Percentiles rank a stretch among this genome's conserved stretches.
phyloP scores from a whole-genome alignment of 208 protist genomes.

The Crithidia expoeki region DNA sequence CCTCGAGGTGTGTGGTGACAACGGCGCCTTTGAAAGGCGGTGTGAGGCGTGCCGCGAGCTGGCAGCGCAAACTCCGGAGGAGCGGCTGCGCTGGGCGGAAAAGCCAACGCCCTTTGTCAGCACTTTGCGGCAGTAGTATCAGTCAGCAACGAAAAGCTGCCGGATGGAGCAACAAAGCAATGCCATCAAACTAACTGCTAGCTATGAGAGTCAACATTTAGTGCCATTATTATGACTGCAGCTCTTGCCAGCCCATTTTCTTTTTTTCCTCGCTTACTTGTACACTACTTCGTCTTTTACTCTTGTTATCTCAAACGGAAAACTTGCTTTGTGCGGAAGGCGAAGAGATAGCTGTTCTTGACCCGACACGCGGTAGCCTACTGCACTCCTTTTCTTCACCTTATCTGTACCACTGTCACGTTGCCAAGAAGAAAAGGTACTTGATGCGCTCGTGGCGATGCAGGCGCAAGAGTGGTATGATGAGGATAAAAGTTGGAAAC shows the following conservation, averaged over 20 bases:
- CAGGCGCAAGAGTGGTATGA: too few species aligned
- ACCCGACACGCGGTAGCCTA: neutral
- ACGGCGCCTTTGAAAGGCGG: neutral
- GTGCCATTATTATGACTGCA: neutral
- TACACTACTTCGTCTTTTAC: conserved; percentile 14
- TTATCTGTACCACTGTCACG: neutral
- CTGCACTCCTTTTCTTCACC: neutral
- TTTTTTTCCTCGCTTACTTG: conserved; percentile 2
- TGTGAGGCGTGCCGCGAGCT: conserved; percentile 24
- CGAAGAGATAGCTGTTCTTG: neutral
- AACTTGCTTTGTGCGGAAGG: neutral
- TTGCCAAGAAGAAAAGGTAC: neutral
- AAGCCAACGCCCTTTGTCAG: conserved; percentile 5
- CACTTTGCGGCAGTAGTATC: neutral
- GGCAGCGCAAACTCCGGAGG: conserved; percentile 5
- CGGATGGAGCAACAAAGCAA: neutral
- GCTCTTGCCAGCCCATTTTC: neutral
- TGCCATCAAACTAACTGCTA: too few species aligned
- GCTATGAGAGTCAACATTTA: too few species aligned
- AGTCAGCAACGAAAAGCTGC: neutral
- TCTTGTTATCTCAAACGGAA: neutral
- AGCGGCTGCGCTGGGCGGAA: conserved; percentile 8
- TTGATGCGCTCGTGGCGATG: too few species aligned
- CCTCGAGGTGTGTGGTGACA: neutral
- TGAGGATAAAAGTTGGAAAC: too few species aligned